Evolutionary conservation across 352 stramenopile species (phyloP).

Genomic region (Pythium insidiosum): DNA sequence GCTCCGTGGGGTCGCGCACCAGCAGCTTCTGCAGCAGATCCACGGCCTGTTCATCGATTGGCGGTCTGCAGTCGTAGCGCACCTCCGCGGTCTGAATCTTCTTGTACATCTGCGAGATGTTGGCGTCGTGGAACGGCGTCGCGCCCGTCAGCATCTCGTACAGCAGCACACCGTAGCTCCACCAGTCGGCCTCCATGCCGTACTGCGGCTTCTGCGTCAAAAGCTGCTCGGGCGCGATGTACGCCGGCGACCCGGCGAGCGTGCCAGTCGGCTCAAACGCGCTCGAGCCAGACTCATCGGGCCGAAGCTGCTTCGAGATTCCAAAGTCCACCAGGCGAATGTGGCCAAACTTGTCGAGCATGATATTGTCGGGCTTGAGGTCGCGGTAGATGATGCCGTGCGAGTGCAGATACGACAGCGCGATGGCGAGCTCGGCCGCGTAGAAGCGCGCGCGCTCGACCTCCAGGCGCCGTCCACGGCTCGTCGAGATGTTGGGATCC

Average conservation of each 20-base stretch:
- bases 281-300: slow-evolving; percentile 14
- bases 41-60: slow-evolving; percentile 56
- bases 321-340: slow-evolving; percentile 88
- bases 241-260: slow-evolving; percentile 72
- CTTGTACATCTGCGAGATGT: slow-evolving; percentile 86
- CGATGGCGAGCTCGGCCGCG: slow-evolving; percentile 79
- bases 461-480: slow-evolving; percentile 55
- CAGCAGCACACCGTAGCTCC: slow-evolving; percentile 85
- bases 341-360: slow-evolving; percentile 83
- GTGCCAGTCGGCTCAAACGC: slow-evolving; percentile 63
- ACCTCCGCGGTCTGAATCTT: slow-evolving; percentile 85
- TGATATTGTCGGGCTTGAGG: slow-evolving; percentile 86
- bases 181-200: slow-evolving; percentile 87
- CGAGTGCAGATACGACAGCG: slow-evolving; percentile 80
- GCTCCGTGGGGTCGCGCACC: slow-evolving; percentile 60
- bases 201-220: slow-evolving; percentile 82
- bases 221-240: slow-evolving; percentile 81
- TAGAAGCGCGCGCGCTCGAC: slow-evolving; percentile 79
- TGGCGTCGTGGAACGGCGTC: slow-evolving; percentile 84
- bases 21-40: slow-evolving; percentile 73
- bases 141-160: slow-evolving; percentile 87
- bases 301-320: slow-evolving; percentile 79
- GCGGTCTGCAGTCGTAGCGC: slow-evolving; percentile 63
- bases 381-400: slow-evolving; percentile 86
- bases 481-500: slow-evolving; percentile 68